Percentiles rank a stretch among this genome's conserved stretches.
Evolutionary conservation across 192 early-diverging fungal genomes (phyloP).

Genomic region (Powellomyces hirtus): DNA sequence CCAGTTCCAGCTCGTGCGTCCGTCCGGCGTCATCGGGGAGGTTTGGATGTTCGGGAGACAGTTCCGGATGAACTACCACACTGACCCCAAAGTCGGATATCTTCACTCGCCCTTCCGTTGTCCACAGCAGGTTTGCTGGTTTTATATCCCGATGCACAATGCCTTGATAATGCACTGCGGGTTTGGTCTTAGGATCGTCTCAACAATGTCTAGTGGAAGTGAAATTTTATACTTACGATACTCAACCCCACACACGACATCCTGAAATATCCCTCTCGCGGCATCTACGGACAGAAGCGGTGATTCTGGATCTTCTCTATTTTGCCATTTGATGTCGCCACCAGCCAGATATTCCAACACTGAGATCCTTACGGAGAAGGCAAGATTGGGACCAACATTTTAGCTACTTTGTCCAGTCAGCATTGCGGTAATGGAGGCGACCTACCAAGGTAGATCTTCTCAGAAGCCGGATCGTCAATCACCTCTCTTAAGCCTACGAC

Average conservation of each 20-base stretch:
- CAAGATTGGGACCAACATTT: not conserved
- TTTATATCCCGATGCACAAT: constrained; percentile 98
- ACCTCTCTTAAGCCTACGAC: constrained; percentile 88
- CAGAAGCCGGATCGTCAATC: constrained; percentile 87
- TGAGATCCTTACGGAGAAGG: constrained; percentile 4
- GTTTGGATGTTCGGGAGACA: not conserved
- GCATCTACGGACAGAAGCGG: constrained; percentile 66
- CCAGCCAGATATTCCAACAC: constrained; percentile 90
- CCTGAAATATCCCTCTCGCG: constrained; percentile 80
- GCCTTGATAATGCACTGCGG: constrained; percentile 83
- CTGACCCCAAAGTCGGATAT: constrained; percentile 99
- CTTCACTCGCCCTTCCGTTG: constrained; percentile 75
- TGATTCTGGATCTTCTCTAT: constrained; percentile 35
- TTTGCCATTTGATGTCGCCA: constrained; percentile 88
- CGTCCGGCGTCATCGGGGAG: not conserved
- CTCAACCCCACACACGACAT: constrained; percentile 86
- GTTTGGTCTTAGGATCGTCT: too few species aligned
- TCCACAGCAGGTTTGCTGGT: constrained; percentile 90
- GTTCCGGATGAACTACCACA: constrained; percentile 60
- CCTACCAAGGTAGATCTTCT: constrained; percentile 88
- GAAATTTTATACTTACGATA: constrained; percentile 73
- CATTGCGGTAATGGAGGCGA: not conserved
- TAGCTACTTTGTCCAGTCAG: not conserved
- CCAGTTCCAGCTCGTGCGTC: constrained; percentile 76
- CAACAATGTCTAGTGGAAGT: too few species aligned